Base-by-base conservation (phyloP, 129 eudicot genomes). In the Lonicera japonica region DNA sequence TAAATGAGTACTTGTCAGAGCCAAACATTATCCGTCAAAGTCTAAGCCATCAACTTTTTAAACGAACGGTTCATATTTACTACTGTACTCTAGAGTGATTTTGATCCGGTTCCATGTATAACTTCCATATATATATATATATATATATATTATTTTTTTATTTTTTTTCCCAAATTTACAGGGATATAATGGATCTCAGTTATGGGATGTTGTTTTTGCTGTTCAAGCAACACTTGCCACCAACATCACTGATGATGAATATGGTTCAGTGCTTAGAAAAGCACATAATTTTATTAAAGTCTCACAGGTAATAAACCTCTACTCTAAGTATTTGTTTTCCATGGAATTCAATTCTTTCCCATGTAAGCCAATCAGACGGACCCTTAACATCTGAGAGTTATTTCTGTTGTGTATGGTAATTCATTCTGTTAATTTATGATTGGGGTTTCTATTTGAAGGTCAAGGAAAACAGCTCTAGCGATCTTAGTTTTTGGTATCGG, bases 151-250 rank as follows among this genome's bases (percentile, higher is more conserved):
- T 50, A 3, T 50, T 50, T 50, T 5, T 16, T 5, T 17, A 50
- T 5, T 4, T 50, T 47, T 47, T 8, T 11, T 14, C 5, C 16
- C 4, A 8, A 6, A 2, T 71, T 63, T 34, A 21, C 75, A 81
- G 87, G 87, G 88, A 54, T 81, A 85, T 54, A 82, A 76, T 19
- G 95, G 95, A 25, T 73, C 84, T 29, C 95, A 86, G 62, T 19
- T 69, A 54, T 86, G 95, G 95, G 95, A 86, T 75, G 73, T 60
- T 58, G 76, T 66, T 57, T 79, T 86, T 17, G 76, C 82, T 9
- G 84, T 77, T 71, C 95, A 86, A 80, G 89, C 89, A 57, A 79
- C 82, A 62, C 24, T 40, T 19, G 63, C 79, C 47, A 74, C 86
- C 17, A 69, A 80, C 9, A 73, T 86, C n/a, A 70, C 25, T 5